Conservation (phyloP, 2,329 filamentous ascomycete species). For the Aureobasidium melanogenum region DNA sequence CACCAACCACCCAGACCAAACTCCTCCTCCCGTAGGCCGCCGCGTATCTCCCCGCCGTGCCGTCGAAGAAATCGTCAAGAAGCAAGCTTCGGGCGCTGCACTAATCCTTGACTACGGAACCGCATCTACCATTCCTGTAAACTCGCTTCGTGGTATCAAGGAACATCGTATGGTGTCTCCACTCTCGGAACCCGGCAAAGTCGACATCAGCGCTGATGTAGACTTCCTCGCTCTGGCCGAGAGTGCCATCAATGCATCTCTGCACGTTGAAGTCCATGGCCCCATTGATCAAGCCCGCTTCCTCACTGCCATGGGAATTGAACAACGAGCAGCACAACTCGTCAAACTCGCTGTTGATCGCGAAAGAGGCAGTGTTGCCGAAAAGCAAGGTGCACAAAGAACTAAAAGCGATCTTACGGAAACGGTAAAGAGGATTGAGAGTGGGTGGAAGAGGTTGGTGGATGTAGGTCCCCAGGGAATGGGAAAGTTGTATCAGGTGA, state of each 20-base stretch:
- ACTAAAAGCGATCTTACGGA: conserved; percentile 34
- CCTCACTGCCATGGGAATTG: conserved; percentile 71
- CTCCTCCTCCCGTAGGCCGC: neutral
- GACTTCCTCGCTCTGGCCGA: conserved; percentile 86
- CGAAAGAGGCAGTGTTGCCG: conserved; percentile 20
- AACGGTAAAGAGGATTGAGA: conserved; percentile 55
- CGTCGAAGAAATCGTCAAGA: conserved; percentile 39
- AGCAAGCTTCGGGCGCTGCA: conserved; percentile 67
- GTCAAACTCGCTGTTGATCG: conserved; percentile 36
- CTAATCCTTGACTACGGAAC: conserved; percentile 96
- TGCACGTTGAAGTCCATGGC: conserved; percentile 82
- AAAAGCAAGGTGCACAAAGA: conserved; percentile 14
- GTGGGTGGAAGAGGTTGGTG: conserved; percentile 72
- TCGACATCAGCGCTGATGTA: conserved; percentile 86
- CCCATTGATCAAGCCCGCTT: conserved; percentile 81
- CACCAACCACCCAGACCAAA: conserved; percentile 8
- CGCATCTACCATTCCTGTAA: conserved; percentile 65
- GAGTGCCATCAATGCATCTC: conserved; percentile 63
- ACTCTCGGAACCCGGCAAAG: conserved; percentile 68
- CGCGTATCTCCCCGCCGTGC: neutral
- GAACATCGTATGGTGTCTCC: conserved; percentile 69
- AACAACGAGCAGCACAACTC: conserved; percentile 63
- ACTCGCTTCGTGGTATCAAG: conserved; percentile 83
- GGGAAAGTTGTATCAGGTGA: conserved; percentile 88
- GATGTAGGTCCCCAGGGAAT: conserved; percentile 76